Evolutionary conservation across 1,284 basidiomycete genomes (phyloP).

Genomic region (Omphalotus olearius): DNA sequence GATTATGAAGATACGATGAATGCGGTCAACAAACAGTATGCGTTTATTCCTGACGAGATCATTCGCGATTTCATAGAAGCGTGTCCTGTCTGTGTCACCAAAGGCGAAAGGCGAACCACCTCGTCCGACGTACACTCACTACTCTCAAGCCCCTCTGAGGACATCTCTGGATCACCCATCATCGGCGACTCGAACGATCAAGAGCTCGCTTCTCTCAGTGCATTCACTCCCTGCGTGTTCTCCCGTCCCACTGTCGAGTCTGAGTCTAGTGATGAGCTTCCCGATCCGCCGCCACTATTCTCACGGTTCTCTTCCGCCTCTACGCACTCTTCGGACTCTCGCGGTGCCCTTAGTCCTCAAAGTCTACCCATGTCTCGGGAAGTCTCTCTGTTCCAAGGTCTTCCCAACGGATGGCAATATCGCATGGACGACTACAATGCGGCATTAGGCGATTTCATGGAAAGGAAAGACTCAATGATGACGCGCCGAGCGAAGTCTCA

Average conservation of each 20-base stretch:
- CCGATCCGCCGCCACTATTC: constrained; percentile 2
- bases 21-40: constrained; percentile 59
- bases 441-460: constrained; percentile 32
- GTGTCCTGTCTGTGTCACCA: constrained; percentile 61
- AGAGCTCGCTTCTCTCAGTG: neutral
- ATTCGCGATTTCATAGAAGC: constrained; percentile 70
- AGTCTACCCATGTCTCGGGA: constrained; percentile 37
- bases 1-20: constrained; percentile 72
- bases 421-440: constrained; percentile 29
- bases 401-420: constrained; percentile 44
- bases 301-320: constrained; percentile 4
- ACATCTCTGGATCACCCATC: neutral
- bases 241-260: neutral
- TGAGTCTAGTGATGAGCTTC: neutral
- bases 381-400: constrained; percentile 39
- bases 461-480: constrained; percentile 14
- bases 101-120: constrained; percentile 1
- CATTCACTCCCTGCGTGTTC: neutral
- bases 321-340: neutral
- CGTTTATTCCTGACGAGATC: constrained; percentile 79
- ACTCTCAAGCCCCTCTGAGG: neutral
- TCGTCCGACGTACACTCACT: neutral
- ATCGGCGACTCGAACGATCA: neutral
- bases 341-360: constrained; percentile 2
- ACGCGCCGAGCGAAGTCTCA: constrained; percentile 4